phyloP scores from a whole-genome alignment of 441 rosid species.

The Kokia cookei region DNA sequence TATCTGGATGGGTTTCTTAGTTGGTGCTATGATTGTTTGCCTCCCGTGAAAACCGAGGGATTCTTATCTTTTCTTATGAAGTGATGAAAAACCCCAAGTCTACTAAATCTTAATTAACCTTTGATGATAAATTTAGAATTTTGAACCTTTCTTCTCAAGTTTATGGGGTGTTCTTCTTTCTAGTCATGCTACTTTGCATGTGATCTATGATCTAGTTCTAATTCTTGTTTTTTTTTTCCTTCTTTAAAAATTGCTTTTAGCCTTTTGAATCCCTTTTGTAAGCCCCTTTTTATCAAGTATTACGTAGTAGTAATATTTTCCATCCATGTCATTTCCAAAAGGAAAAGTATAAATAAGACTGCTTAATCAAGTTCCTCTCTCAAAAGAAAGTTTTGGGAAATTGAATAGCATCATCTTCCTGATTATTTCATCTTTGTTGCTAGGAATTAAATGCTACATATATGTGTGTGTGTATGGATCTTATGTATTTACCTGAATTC shows the following conservation, averaged over 20 bases:
- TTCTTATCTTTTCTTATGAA: neutral
- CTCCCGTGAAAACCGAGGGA: conserved; percentile 12
- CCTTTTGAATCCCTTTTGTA: neutral
- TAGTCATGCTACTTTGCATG: neutral
- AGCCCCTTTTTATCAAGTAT: neutral
- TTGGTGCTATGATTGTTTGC: conserved; percentile 11
- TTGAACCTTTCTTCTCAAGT: neutral
- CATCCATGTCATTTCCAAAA: neutral
- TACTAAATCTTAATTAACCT: neutral
- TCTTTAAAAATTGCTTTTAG: neutral
- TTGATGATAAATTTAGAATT: neutral
- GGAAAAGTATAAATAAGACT: neutral
- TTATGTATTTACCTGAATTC: neutral
- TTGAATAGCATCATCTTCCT: neutral
- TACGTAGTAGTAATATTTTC: neutral
- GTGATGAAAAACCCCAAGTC: neutral
- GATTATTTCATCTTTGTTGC: neutral
- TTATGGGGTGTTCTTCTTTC: neutral
- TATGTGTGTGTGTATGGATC: neutral
- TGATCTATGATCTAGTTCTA: neutral
- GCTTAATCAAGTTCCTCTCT: neutral
- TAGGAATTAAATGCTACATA: no score
- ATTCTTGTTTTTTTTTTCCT: neutral
- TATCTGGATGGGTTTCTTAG: neutral
- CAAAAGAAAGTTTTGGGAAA: neutral